A percentile compares a stretch with the other conserved stretches of the same genome.
Evolutionary conservation across 176 grass and related monocot genomes (phyloP).

Genomic region (Pharus latifolius): DNA sequence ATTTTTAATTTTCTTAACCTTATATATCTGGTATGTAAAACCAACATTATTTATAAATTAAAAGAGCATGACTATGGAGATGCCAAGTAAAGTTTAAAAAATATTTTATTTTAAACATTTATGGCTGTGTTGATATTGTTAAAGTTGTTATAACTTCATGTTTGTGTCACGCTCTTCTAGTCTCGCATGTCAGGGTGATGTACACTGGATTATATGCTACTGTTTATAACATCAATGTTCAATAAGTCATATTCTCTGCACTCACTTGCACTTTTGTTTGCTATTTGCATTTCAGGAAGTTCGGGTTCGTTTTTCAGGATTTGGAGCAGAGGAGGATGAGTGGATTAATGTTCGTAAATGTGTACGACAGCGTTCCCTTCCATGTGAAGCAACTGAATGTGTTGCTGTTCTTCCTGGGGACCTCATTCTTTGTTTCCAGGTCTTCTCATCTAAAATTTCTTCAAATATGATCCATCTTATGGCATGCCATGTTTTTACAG

Average conservation of each 20-base stretch:
- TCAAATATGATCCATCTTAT: neutral
- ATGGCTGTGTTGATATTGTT: neutral
- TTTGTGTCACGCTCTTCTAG: too few relatives aligned
- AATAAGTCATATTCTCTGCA: too few relatives aligned
- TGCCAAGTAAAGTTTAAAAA: too few relatives aligned
- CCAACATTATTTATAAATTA: neutral
- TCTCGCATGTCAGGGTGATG: too few relatives aligned
- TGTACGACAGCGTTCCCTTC: slow-evolving; percentile 73
- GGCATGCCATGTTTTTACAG: neutral
- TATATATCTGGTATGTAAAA: neutral
- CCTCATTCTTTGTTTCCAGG: slow-evolving; percentile 84
- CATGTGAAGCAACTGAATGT: slow-evolving; percentile 71
- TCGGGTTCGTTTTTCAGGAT: slow-evolving; percentile 69
- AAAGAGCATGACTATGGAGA: too few relatives aligned
- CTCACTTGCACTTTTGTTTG: neutral
- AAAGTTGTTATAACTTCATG: neutral
- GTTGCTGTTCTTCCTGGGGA: slow-evolving; percentile 74
- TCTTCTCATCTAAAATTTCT: neutral
- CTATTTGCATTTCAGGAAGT: slow-evolving; percentile 48
- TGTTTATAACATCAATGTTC: neutral
- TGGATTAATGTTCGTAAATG: slow-evolving; percentile 78
- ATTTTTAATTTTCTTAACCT: neutral
- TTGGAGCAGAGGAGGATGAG: slow-evolving; percentile 78
- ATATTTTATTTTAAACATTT: neutral
- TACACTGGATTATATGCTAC: too few relatives aligned